Evolutionary conservation across 768 basidiomycete species (phyloP).

Genomic region (Udeniomyces megalosporus): DNA sequence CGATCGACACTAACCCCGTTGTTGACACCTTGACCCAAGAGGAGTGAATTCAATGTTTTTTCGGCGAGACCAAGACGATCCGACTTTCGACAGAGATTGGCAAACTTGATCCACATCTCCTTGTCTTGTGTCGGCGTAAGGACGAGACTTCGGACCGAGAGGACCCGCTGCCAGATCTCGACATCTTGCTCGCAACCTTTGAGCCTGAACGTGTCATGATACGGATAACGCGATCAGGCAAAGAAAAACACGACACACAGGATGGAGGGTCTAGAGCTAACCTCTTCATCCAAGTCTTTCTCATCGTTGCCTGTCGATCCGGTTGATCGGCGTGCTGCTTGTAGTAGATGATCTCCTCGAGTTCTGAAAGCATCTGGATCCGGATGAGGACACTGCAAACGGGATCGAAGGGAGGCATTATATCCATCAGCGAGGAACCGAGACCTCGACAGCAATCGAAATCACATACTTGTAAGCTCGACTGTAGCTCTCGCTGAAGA

Average conservation of each 20-base stretch:
- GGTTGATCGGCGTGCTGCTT: conserved; percentile 89
- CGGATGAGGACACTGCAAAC: conserved; percentile 70
- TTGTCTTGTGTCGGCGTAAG: conserved; percentile 85
- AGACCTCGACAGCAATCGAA: too few relatives aligned
- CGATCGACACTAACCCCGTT: conserved; percentile 17
- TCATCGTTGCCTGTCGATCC: conserved; percentile 74
- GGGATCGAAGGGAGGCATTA: conserved; percentile 15
- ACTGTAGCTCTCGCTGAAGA: conserved; percentile 93
- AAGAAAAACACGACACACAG: not conserved
- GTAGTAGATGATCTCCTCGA: conserved; percentile 93
- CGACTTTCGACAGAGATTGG: conserved; percentile 87
- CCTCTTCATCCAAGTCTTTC: conserved; percentile 97
- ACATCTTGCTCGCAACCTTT: conserved; percentile 96
- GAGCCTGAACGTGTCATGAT: conserved; percentile 39
- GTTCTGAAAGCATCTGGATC: conserved; percentile 92
- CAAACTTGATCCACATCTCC: conserved; percentile 97
- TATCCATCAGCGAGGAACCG: too few relatives aligned
- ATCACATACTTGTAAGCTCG: conserved; percentile 74
- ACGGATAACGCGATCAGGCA: conserved; percentile 1
- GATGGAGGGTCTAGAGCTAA: conserved; percentile 26
- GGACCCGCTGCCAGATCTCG: conserved; percentile 94
- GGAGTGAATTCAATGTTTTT: conserved; percentile 83
- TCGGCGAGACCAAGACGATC: conserved; percentile 90
- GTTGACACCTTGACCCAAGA: conserved; percentile 43
- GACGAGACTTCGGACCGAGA: conserved; percentile 88